Conservation (phyloP, 2,329 filamentous ascomycete genomes). For the Didymella glomerata region DNA sequence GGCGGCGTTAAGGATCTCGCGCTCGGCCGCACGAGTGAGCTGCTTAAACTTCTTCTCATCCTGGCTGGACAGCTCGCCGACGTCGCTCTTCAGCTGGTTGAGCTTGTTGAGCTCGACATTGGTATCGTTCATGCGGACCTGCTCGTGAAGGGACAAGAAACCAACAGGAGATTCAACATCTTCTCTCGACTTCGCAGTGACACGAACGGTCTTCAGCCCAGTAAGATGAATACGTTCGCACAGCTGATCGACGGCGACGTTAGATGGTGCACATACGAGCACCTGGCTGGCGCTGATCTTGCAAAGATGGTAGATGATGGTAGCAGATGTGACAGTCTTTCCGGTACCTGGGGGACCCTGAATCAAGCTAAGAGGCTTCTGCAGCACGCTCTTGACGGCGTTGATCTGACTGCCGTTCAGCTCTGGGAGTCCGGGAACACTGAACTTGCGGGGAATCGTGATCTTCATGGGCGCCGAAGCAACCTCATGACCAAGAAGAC, state of each 20-base stretch:
- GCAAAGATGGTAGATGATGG: conserved; percentile 96
- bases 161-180: conserved; percentile 98
- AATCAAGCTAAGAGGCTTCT: conserved; percentile 92
- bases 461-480: conserved; percentile 95
- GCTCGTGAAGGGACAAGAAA: conserved; percentile 93
- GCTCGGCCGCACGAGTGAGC: conserved; percentile 89
- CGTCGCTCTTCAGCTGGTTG: conserved; percentile 88
- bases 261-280: conserved; percentile 94
- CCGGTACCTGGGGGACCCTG: conserved; percentile 97
- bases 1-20: conserved; percentile 92
- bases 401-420: conserved; percentile 95
- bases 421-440: conserved; percentile 90
- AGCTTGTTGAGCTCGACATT: conserved; percentile 93
- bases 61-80: conserved; percentile 90
- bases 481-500: conserved; percentile 92
- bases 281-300: conserved; percentile 96
- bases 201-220: conserved; percentile 92
- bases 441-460: conserved; percentile 95
- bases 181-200: conserved; percentile 98
- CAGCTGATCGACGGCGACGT: conserved; percentile 97
- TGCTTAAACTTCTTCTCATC: conserved; percentile 99
- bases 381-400: conserved; percentile 92
- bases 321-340: conserved; percentile 98
- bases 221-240: conserved; percentile 96
- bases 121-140: conserved; percentile 96